These are phyloP conservation scores for Deakozyma indianensis DNA, from an alignment of 805 yeast genomes.

Conservation along the genomic window DNA sequence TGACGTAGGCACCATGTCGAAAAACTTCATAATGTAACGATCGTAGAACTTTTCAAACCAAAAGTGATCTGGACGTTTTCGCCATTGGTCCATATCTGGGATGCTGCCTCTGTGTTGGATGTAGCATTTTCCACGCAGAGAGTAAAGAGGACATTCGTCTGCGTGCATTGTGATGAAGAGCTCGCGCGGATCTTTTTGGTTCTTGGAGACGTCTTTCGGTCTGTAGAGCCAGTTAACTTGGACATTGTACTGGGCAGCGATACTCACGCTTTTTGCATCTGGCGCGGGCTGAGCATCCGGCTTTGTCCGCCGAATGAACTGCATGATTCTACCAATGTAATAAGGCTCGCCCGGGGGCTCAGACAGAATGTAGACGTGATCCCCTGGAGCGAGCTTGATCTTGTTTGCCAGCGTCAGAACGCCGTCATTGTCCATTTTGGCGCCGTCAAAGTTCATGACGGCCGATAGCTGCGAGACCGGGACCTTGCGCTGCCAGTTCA, in stretches of 20 bases:
- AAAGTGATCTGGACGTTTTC: slow-evolving; percentile 51
- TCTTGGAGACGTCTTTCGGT: slow-evolving; percentile 66
- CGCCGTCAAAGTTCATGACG: slow-evolving; percentile 24
- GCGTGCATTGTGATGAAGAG: slow-evolving; percentile 77
- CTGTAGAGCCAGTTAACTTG: slow-evolving; percentile 87
- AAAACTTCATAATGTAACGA: slow-evolving; percentile 69
- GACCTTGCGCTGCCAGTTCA: slow-evolving; percentile 22
- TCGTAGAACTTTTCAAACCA: slow-evolving; percentile 81
- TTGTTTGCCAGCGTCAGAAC: slow-evolving; percentile 16
- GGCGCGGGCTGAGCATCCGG: slow-evolving; percentile 14
- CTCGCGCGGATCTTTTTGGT: slow-evolving; percentile 55
- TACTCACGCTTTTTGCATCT: slow-evolving; percentile 15
- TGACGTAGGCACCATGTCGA: slow-evolving; percentile 60
- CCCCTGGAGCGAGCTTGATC: slow-evolving; percentile 22
- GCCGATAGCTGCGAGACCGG: not conserved
- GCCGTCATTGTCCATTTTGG: slow-evolving; percentile 21
- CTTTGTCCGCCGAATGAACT: slow-evolving; percentile 43
- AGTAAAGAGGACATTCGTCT: slow-evolving; percentile 62
- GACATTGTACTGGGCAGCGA: slow-evolving; percentile 41
- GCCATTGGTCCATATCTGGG: slow-evolving; percentile 39
- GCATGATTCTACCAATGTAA: slow-evolving; percentile 73
- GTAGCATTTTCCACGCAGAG: slow-evolving; percentile 60
- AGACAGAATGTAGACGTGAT: slow-evolving; percentile 67
- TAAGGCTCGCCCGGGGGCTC: slow-evolving; percentile 95
- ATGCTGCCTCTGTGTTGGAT: slow-evolving; percentile 61